These are phyloP conservation scores for Podospora conica DNA, from an alignment of 495 filamentous ascomycete species.

Conservation along the genomic window DNA sequence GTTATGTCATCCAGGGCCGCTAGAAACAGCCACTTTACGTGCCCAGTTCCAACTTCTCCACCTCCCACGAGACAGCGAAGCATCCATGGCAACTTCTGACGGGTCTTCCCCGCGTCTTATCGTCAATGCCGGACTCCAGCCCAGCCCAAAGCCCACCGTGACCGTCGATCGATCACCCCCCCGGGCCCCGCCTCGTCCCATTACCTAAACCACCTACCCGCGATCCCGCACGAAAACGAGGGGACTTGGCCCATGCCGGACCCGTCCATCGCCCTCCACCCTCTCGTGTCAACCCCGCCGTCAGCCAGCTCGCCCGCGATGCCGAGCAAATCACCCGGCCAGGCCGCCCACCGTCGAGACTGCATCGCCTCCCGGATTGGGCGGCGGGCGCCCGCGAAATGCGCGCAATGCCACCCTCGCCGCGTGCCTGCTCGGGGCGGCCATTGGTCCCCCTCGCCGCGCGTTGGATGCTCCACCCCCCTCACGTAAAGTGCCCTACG, in stretches of 20 bases:
- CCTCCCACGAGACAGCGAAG: neutral
- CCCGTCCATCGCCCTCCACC: neutral
- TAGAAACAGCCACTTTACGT: neutral
- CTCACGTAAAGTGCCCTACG: neutral
- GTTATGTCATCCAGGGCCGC: neutral
- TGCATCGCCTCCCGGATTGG: conserved; percentile 4
- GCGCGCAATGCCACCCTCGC: conserved; percentile 2
- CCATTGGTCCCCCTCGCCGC: neutral
- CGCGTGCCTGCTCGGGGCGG: neutral
- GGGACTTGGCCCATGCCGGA: neutral
- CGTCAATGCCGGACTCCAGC: neutral
- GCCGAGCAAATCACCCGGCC: neutral
- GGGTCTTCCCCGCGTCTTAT: neutral
- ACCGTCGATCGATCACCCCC: neutral
- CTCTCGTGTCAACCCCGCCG: neutral
- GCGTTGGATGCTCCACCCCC: neutral
- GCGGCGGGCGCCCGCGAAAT: conserved; percentile 8
- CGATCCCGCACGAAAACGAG: neutral
- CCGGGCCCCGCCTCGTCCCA: neutral
- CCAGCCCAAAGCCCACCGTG: too few relatives aligned
- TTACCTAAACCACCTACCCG: neutral
- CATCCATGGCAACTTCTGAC: neutral
- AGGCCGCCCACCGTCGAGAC: neutral
- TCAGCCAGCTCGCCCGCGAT: neutral
- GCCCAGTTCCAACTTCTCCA: neutral